Evolutionary conservation across 2,329 filamentous ascomycete species (phyloP), one percentile per base, ranked within the genome.

Genomic region (Diaporthe vaccinii): DNA sequence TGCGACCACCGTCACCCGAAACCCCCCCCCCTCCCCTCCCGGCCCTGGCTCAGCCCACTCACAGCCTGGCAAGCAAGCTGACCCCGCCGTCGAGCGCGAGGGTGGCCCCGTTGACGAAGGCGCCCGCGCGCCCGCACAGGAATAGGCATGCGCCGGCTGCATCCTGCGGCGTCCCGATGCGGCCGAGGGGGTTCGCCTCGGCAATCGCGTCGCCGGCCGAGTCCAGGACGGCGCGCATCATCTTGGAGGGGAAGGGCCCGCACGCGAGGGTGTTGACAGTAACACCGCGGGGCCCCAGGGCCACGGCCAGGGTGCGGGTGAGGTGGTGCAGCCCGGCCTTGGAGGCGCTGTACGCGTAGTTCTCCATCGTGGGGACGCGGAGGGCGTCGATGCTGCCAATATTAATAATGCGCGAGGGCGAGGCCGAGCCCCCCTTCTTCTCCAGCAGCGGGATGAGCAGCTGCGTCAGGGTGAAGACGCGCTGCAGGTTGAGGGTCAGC

Each of bases 61-160:
- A 90, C 77, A 90, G 81, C 80, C 87, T 89, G 25, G 85, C 82
- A 59, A 84, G 80, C 73, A 88, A 80, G 41, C 86, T 83, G 31
- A 85, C 82, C 2, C 91, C 91, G 2, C 91, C 91, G 80, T 94
- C 92, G 55, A 93, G 80, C 14, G 89, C 84, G 77, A 93, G 90
- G 3, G 89, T 90, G 22, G 91, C 91, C 4, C 92, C 92, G 77
- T 93, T 94, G 49, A 93, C 87, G 81, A 88, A 93, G 1, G 89
- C 85, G 83, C 93, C 93, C 1, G 93, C 93, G 73, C 89, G 86
- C 79, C 92, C 93, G 53, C 89, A 87, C 80, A 95, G 82, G 83
- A 93, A 95, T 74, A 95, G 83, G 81, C 93, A 94, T 15, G 93
- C 88, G 0, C 93, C 93, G 0, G 93, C 93, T 5, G 94, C 91